A percentile compares a stretch with the other conserved stretches of the same genome.
These are phyloP conservation scores for Acanthamoeba royreba DNA, from an alignment of 208 protist genomes.

Conservation along the genomic window DNA sequence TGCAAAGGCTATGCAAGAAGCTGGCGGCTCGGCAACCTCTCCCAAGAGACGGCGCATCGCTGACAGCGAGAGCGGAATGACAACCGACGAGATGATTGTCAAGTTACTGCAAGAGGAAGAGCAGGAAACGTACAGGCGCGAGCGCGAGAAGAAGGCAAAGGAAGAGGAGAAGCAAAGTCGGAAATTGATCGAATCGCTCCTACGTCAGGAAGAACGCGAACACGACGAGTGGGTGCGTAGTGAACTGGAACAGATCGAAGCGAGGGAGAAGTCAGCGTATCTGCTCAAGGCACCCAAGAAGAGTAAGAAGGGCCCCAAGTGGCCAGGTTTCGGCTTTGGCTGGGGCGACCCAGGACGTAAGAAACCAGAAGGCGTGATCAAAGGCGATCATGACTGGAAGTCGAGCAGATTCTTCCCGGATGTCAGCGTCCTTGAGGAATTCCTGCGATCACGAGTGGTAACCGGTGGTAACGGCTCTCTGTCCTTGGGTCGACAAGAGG, in stretches of 20 bases:
- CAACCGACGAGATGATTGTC: background rate
- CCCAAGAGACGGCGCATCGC: no score
- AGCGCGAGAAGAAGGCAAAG: background rate
- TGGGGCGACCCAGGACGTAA: background rate
- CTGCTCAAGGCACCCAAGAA: background rate
- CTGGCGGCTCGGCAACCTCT: no score
- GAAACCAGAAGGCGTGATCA: background rate
- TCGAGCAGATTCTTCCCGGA: background rate
- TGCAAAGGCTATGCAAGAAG: no score
- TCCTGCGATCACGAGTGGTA: background rate
- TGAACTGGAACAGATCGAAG: background rate
- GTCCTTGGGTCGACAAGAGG: no score
- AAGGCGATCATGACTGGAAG: background rate
- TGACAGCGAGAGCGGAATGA: no score
- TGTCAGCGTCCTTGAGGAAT: background rate
- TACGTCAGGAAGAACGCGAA: background rate
- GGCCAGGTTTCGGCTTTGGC: background rate
- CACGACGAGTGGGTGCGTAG: constrained; percentile 8
- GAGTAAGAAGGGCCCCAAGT: background rate
- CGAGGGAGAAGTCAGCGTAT: background rate
- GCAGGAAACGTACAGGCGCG: background rate
- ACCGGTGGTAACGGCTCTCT: no score
- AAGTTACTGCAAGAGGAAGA: constrained; percentile 4
- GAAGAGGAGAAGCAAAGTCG: background rate
- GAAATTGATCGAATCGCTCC: background rate